Conservation (phyloP, 768 basidiomycete species). For the Mycena kentingensis region DNA sequence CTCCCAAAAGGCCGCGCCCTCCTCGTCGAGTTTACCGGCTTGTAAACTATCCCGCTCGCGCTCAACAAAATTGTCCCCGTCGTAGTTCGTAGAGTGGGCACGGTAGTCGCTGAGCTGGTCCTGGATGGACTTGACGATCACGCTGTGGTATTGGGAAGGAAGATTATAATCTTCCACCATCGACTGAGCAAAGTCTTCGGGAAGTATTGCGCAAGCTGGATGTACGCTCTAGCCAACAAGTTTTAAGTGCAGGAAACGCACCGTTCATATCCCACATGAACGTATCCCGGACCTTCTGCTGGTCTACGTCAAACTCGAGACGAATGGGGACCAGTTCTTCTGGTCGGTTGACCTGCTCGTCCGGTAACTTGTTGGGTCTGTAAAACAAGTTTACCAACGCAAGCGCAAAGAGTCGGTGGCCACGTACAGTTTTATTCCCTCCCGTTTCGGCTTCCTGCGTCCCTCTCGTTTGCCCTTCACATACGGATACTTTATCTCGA, state of each 20-base stretch:
- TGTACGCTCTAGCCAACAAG: background rate
- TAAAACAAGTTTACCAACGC: constrained; percentile 14
- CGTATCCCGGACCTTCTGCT: constrained; percentile 91
- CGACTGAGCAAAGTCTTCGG: constrained; percentile 86
- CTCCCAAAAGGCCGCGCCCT: constrained; percentile 66
- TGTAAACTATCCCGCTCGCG: constrained; percentile 26
- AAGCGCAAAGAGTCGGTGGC: constrained; percentile 14
- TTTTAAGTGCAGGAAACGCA: constrained; percentile 39
- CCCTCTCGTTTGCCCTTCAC: constrained; percentile 40
- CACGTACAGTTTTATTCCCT: constrained; percentile 80
- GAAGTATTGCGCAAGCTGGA: constrained; percentile 84
- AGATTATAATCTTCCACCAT: constrained; percentile 90
- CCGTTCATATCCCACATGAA: constrained; percentile 97
- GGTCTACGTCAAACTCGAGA: constrained; percentile 95
- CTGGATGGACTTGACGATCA: constrained; percentile 82
- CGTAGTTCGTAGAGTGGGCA: constrained; percentile 61
- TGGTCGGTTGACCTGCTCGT: constrained; percentile 57
- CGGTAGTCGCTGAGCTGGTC: constrained; percentile 85
- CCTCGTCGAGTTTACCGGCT: constrained; percentile 51
- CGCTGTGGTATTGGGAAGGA: constrained; percentile 57
- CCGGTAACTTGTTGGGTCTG: constrained; percentile 62
- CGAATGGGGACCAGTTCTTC: constrained; percentile 93
- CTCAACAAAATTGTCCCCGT: constrained; percentile 40
- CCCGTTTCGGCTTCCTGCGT: constrained; percentile 57
- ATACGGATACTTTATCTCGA: constrained; percentile 54